These are phyloP conservation scores for Agarophyton chilense DNA, from an alignment of 23 red algal species.

Conservation along the genomic window DNA sequence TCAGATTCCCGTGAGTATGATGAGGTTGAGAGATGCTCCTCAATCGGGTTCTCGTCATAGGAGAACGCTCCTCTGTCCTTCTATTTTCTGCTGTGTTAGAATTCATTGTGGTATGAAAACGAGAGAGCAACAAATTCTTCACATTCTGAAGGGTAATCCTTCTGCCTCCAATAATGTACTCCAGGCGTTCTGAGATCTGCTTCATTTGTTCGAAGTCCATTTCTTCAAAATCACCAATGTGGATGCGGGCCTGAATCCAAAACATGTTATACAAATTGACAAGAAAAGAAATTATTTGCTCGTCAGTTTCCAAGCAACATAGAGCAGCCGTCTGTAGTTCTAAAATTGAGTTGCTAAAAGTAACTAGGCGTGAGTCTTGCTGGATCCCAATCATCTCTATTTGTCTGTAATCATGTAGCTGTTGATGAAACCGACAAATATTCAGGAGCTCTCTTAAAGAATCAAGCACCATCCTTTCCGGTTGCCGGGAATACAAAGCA, in stretches of 20 bases:
- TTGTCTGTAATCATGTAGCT: constrained; percentile 16
- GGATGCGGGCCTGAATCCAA: constrained; percentile 80
- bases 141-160: constrained; percentile 81
- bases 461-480: neutral
- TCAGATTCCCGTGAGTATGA: neutral
- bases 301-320: constrained; percentile 11
- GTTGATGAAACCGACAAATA: constrained; percentile 53
- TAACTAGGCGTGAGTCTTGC: constrained; percentile 1
- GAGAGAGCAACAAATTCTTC: neutral
- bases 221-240: constrained; percentile 50
- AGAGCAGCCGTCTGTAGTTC: constrained; percentile 52
- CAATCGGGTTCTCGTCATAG: neutral
- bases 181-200: constrained; percentile 24
- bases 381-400: constrained; percentile 50
- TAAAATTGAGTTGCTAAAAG: constrained; percentile 32
- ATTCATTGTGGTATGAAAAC: neutral
- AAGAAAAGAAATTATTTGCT: constrained; percentile 88
- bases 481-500: neutral
- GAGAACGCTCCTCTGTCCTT: neutral
- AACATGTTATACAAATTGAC: constrained; percentile 94
- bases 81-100: too few relatives aligned
- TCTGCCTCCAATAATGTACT: constrained; percentile 79
- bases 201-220: constrained; percentile 54
- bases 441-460: constrained; percentile 11
- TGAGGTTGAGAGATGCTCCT: neutral